Percentiles rank a stretch among this genome's conserved stretches.
phyloP scores from a whole-genome alignment of 371 early-diverging fungal genomes.

The Coemansia sp. region DNA sequence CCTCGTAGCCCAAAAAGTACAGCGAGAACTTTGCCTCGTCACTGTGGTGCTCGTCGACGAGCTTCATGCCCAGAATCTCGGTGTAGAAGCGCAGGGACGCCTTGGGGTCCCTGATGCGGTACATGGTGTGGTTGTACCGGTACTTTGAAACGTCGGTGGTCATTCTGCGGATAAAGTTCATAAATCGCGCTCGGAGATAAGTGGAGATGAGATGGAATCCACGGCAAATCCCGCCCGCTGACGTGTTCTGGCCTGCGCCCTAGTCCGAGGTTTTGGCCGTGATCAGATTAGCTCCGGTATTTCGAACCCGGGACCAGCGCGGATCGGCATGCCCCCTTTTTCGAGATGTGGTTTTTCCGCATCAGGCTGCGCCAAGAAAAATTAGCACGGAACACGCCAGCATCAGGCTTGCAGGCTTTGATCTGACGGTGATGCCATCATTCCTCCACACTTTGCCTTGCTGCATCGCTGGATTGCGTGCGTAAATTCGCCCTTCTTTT shows the following conservation, averaged over 20 bases:
- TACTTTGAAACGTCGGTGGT: constrained; percentile 42
- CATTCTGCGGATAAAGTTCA: constrained; percentile 22
- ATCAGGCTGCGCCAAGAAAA: constrained; percentile 1
- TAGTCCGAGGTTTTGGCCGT: neutral
- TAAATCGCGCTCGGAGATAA: neutral
- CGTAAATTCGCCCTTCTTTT: neutral
- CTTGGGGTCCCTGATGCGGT: constrained; percentile 80
- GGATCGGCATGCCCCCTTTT: neutral
- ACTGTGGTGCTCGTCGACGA: constrained; percentile 60
- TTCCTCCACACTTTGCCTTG: neutral
- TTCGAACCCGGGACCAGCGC: neutral
- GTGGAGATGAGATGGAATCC: neutral
- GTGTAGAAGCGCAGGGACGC: constrained; percentile 75
- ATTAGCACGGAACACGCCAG: neutral
- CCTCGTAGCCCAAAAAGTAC: constrained; percentile 72
- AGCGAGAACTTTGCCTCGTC: constrained; percentile 74
- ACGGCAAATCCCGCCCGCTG: neutral
- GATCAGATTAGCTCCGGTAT: neutral
- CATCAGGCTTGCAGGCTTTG: constrained; percentile 1
- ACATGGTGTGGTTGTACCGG: constrained; percentile 76
- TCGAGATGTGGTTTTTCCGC: neutral
- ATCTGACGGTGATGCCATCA: constrained; percentile 5
- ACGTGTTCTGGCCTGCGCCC: no score
- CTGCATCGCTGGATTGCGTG: constrained; percentile 4
- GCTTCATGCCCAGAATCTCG: constrained; percentile 83